Evolutionary conservation across 2,329 filamentous ascomycete genomes (phyloP), one percentile per base, ranked within the genome.

Genomic region (Nemania diffusa): DNA sequence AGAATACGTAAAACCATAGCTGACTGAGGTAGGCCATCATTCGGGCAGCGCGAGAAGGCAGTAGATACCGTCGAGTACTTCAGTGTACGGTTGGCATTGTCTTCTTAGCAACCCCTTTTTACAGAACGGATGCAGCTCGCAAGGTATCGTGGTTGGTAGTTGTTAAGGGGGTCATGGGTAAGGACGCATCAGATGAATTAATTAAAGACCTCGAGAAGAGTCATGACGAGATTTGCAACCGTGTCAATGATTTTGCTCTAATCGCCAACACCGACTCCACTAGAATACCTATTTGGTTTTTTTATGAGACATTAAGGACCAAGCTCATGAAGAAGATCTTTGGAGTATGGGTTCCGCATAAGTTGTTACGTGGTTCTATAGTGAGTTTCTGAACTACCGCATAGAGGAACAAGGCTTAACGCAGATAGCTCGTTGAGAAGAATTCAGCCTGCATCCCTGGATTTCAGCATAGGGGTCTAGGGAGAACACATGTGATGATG

Each of bases 31-130:
- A 57, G 71, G 69, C 72, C 24, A 69, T 72, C 59, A 71, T 50
- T 67, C 68, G 69, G 61, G 69, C 68, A 22, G 68, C 65, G 44
- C 61, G 69, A 57, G 63, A 65, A 62, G 69, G 67, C 61, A 73
- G 65, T 26, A 34, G 50, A 34, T 72, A 73, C 50, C 61, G 64
- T 29, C 62, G 53, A 34, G 67, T 73, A 57, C 69, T 73, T 27
- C 59, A 51, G 46, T 65, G 46, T 59, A 72, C 71, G 1, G 62
- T 67, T 24, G 72, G 71, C n/a, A 59, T 72, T 26, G 46, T 73
- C 32, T 73, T 73, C 57, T 59, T 73, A 42, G 72, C 68, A n/a
- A 73, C 72, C 37, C 72, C 71, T 24, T 73, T 73, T 34, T 44
- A 8, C 11, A 70, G 72, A 27, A 73, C 64, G 22, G 68, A 70